These are phyloP conservation scores for Ceratocystis eucalypticola DNA, from an alignment of 2,329 filamentous ascomycete species.

Conservation along the genomic window DNA sequence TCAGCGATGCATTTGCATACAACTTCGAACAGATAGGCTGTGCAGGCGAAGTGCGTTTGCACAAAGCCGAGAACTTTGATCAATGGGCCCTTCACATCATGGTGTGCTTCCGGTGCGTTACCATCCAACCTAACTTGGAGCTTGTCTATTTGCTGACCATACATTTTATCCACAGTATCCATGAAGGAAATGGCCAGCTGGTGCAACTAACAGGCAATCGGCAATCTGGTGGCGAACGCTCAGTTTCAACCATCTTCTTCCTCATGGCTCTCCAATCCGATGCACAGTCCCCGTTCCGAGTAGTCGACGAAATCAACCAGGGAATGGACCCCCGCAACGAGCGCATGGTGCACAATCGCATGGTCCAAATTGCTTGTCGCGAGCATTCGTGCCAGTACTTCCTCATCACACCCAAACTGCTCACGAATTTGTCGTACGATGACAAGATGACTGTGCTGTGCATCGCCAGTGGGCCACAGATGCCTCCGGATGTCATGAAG, in stretches of 20 bases:
- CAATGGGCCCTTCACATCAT: slow-evolving; percentile 87
- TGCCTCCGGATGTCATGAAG: slow-evolving; percentile 41
- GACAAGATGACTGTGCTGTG: slow-evolving; percentile 84
- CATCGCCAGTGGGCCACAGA: slow-evolving; percentile 76
- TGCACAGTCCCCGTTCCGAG: slow-evolving; percentile 87
- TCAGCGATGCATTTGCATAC: slow-evolving; percentile 81
- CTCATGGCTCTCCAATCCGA: slow-evolving; percentile 95
- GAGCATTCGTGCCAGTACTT: slow-evolving; percentile 80
- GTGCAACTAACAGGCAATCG: slow-evolving; percentile 64
- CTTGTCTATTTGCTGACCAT: slow-evolving; percentile 8
- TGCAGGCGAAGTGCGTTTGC: slow-evolving; percentile 74
- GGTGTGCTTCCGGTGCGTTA: slow-evolving; percentile 75
- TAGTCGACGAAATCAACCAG: slow-evolving; percentile 99
- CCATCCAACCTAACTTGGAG: slow-evolving; percentile 3
- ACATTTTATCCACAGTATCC: slow-evolving; percentile 11
- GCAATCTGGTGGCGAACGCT: slow-evolving; percentile 89
- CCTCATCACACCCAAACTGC: slow-evolving; percentile 90
- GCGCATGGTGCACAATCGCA: slow-evolving; percentile 91
- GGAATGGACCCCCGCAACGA: slow-evolving; percentile 99
- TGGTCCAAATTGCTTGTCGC: slow-evolving; percentile 92
- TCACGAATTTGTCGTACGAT: slow-evolving; percentile 75
- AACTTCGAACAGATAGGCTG: slow-evolving; percentile 93
- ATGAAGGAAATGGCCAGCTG: slow-evolving; percentile 18
- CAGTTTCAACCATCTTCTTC: slow-evolving; percentile 96
- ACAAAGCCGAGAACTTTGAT: slow-evolving; percentile 89